Evolutionary conservation across 1,284 basidiomycete genomes (phyloP), one percentile per base, ranked within the genome.

Genomic region (Taiwanofungus camphoratus): DNA sequence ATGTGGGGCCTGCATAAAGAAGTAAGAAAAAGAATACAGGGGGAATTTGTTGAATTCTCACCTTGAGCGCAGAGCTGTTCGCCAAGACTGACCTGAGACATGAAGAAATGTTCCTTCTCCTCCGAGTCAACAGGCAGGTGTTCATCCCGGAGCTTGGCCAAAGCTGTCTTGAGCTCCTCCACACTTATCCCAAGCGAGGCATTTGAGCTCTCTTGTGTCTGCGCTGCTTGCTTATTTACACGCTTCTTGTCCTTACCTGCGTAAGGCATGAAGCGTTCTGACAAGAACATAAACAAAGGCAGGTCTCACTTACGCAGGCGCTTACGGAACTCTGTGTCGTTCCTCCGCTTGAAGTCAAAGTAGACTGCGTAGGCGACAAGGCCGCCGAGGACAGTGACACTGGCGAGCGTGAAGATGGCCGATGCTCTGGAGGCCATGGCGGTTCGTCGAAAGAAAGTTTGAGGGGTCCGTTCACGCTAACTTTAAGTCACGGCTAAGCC

Each of bases 261-360:
- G 27, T 26, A 42, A n/a, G 29, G 32, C 19, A 18, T 33, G 11
- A 24, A 34, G 31, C 49, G 36, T 51, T 40, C 50, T 23, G 11
- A 22, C 16, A 45, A 23, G 21, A 31, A 12, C 24, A 46, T 44
- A 37, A 9, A 36, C 23, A 20, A 45, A 23, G 18, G 18, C 11
- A 56, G 29, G 40, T 16, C 27, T 15, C 36, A 78, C 91, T 53
- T 65, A 90, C 92, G 81, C 49, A 99, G 77, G 63, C 78, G 80
- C 70, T 83, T 92, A 64, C 95, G 82, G 78, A 99, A 99, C 11
- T 76, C 73, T 30, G 76, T 66, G 62, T 97, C 92, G 63, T 87
- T 92, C 57, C 92, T 79, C 45, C 95, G 83, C 69, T 81, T 89
- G 74, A 96, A 87, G 76, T 99, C 95, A 62, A 98, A 99, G 69